Base-by-base conservation (phyloP, 345 rosid species). In the Carallia pectinifolia region DNA sequence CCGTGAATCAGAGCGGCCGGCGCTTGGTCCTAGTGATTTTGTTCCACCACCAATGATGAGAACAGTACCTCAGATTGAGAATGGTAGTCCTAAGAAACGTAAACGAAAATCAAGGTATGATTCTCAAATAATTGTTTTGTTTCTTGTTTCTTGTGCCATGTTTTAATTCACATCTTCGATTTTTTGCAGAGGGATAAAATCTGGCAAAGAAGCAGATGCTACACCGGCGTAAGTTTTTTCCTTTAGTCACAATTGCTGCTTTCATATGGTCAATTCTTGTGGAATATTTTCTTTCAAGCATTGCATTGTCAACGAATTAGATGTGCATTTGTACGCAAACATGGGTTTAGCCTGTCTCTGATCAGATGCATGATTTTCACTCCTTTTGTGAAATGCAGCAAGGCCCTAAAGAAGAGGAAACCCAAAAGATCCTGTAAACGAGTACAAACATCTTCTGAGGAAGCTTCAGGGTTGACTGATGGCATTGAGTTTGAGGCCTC, bases 1-100 rank as follows among this genome's bases (percentile, higher is more conserved):
- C 71, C 79, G 94, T 52, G 96, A 90, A 71, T 74, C 85, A 13
- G 96, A 92, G 71, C 92, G 98, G 33, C 97, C 98, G 54, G 82
- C 86, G 56, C 85, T 88, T 61, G 80, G 84, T 72, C 81, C 85
- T 52, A 73, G 71, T 40, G 87, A 89, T 81, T 86, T 90, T 61
- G 59, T 85, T 71, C 78, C 86, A 19, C 55, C 68, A 61, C 83
- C 81, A 10, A 63, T 64, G 65, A 66, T 69, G 55, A 36, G 70
- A 66, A 58, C 76, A 18, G 73, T 39, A 58, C 69, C 87, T 69
- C 86, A 79, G 65, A 69, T 74, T n/a, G 78, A 55, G 63, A 52
- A 58, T 18, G 54, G 36, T 68, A 66, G 69, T 53, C 17, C 81
- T 55, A 68, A 55, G 74, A 87, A 83, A 59, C 79, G 3, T 33